A percentile compares a stretch with the other conserved stretches of the same genome.
Conservation (phyloP, 352 stramenopile species). For the Globisporangium ultimum region DNA sequence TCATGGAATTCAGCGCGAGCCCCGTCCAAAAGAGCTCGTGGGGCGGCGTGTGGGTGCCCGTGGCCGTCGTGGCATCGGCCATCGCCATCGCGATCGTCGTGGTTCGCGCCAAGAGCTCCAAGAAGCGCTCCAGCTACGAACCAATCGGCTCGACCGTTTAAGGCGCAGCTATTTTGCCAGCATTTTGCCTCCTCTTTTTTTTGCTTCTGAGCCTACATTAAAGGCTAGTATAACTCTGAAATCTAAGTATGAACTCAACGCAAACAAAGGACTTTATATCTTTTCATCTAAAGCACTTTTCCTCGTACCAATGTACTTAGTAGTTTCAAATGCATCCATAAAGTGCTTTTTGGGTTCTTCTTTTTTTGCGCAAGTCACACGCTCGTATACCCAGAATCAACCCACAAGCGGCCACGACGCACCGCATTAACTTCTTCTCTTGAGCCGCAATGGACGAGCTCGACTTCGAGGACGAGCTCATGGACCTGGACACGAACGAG, state of each 20-base stretch:
- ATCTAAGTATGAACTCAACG: too few relatives aligned
- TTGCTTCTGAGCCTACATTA: too few relatives aligned
- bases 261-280: too few relatives aligned
- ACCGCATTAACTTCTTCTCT: too few relatives aligned
- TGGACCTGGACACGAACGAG: conserved; percentile 63
- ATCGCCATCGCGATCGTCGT: conserved; percentile 24
- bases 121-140: conserved; percentile 40
- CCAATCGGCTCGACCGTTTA: conserved; percentile 37
- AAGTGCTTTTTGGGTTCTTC: too few relatives aligned
- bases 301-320: too few relatives aligned
- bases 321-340: too few relatives aligned
- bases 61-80: conserved; percentile 25
- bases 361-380: too few relatives aligned
- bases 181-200: too few relatives aligned
- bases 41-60: conserved; percentile 17
- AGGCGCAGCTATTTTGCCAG: neutral
- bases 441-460: neutral
- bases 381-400: neutral
- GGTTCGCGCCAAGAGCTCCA: conserved; percentile 37
- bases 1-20: conserved; percentile 7
- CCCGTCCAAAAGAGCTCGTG: neutral
- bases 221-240: too few relatives aligned
- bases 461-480: conserved; percentile 60
- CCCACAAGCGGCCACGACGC: too few relatives aligned
- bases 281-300: too few relatives aligned